phyloP scores from a whole-genome alignment of 2,329 filamentous ascomycete species.

The Cercospora brassicicola region DNA sequence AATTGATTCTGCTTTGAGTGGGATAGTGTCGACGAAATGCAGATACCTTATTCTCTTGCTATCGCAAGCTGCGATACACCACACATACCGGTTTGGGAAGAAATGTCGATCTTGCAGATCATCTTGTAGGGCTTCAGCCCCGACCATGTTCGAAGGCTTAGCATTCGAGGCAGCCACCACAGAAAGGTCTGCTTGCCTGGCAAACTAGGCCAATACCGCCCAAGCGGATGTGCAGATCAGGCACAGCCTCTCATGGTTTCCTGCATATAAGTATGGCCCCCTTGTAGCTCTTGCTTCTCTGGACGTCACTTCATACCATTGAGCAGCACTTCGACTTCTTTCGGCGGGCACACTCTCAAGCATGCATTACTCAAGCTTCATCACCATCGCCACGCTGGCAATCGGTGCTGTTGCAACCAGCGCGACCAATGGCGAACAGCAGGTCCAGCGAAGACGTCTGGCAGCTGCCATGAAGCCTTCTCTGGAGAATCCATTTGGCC shows the following conservation, averaged over 20 bases:
- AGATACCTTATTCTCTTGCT: not conserved
- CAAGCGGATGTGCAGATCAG: not conserved
- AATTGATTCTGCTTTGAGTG: too few species aligned
- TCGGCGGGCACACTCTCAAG: not conserved
- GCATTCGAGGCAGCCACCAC: not conserved
- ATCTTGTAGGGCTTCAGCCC: not conserved
- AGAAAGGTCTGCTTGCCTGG: not conserved
- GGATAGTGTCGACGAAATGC: not conserved
- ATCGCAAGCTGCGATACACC: not conserved
- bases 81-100: slow-evolving; percentile 1
- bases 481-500: not conserved
- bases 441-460: not conserved
- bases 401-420: not conserved
- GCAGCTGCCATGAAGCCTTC: not conserved
- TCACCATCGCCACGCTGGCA: not conserved
- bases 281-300: not conserved
- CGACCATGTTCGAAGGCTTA: not conserved
- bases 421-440: not conserved
- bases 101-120: slow-evolving; percentile 2
- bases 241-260: not conserved
- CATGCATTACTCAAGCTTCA: slow-evolving; percentile 2
- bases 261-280: not conserved
- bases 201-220: not conserved
- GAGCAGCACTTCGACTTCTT: not conserved
- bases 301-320: not conserved